Base-by-base conservation (phyloP, 2,329 filamentous ascomycete species). In the Hortaea werneckii region DNA sequence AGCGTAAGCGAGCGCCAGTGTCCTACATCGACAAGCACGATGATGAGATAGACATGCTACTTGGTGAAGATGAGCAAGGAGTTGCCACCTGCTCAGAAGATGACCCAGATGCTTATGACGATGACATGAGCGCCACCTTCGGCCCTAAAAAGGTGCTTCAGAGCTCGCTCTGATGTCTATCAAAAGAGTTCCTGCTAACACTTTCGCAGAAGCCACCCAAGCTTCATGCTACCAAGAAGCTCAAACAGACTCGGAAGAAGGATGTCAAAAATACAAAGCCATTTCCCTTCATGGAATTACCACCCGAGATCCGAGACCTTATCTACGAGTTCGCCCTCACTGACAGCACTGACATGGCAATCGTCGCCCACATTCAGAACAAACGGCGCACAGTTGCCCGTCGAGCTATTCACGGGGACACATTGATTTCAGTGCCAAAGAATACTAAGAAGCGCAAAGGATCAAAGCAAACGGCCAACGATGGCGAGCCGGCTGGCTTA, bases 271-370 rank as follows among this genome's bases (percentile, higher is more conserved):
- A 39, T 6, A 38, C 45, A 30, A 55, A 55, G 45, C 53, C 54
- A 10, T 58, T 59, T 42, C 53, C 49, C 4, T 59, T 60, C 46
- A 13, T 58, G 43, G 45, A 48, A 10, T 44, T 60, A 1, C 56
- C 58, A 2, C 40, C 54, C 2, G 57, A 61, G 43, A 51, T 62
- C 6, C 56, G 59, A 2, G 55, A 62, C 32, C 46, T 50, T 29
- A 59, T 62, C 45, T 62, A 61, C 50, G 56, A 59, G 41, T 48
- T 56, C 5, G 55, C 54, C 28, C 45, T 60, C 26, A 52, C 50
- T 1, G 58, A 62, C 28, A 42, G 42, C 3, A 40, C 48, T 27
- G 53, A 50, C 11, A 37, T 60, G 29, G 43, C 42, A 1, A 40
- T 62, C 7, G 47, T 51, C 11, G 38, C 51, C 9, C 50, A 43